A percentile compares a stretch with the other conserved stretches of the same genome.
These are phyloP conservation scores for Xylariaceae sp. DNA, from an alignment of 2,329 filamentous ascomycete genomes.

Conservation along the genomic window DNA sequence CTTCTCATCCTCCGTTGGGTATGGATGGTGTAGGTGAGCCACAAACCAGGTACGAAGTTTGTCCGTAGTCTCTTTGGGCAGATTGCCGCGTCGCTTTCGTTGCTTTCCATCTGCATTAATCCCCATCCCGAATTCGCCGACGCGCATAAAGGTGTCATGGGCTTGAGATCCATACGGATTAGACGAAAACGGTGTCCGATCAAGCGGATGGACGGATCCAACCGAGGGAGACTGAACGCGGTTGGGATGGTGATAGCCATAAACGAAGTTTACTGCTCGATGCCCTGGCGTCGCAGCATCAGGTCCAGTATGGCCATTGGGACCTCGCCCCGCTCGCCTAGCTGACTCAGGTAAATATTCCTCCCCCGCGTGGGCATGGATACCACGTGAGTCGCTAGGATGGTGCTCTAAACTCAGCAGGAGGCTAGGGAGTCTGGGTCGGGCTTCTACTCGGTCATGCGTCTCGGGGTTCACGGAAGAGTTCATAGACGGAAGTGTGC, in stretches of 20 bases:
- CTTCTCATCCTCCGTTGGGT: conserved; percentile 86
- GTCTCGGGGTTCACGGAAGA: conserved; percentile 33
- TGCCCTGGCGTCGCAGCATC: conserved; percentile 35
- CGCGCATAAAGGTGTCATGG: conserved; percentile 41
- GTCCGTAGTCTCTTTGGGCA: conserved; percentile 87
- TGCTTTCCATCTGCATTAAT: conserved; percentile 47
- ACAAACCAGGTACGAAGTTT: conserved; percentile 78
- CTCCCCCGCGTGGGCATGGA: conserved; percentile 35
- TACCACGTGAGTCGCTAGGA: conserved; percentile 29
- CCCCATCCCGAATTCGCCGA: conserved; percentile 39
- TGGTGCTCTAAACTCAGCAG: conserved; percentile 38
- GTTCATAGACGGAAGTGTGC: conserved; percentile 30
- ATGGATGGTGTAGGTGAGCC: conserved; percentile 74
- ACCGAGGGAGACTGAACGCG: conserved; percentile 47
- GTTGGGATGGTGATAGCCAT: conserved; percentile 42
- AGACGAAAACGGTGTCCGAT: conserved; percentile 44
- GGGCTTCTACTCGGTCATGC: conserved; percentile 35
- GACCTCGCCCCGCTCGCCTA: conserved; percentile 25
- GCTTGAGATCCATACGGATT: conserved; percentile 40
- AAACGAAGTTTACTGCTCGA: conserved; percentile 35
- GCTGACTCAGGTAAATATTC: conserved; percentile 32
- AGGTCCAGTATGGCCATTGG: conserved; percentile 26
- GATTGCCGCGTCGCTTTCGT: conserved; percentile 72
- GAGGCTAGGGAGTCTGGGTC: conserved; percentile 41
- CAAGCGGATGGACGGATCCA: conserved; percentile 42